Conservation (phyloP, 352 stramenopile species). For the Phytophthora boehmeriae region DNA sequence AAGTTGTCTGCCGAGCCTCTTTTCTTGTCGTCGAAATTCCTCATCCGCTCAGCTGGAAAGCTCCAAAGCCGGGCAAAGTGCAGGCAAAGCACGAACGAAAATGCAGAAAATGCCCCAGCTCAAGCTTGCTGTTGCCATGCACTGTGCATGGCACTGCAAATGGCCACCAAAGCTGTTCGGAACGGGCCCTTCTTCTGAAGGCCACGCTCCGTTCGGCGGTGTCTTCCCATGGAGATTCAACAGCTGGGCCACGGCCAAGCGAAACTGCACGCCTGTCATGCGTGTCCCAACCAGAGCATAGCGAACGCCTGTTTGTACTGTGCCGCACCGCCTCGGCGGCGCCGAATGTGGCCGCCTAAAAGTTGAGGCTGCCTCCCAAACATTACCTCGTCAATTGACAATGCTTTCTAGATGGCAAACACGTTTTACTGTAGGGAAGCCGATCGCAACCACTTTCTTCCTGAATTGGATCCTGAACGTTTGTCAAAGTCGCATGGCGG, state of each 20-base stretch:
- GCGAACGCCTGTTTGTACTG: neutral
- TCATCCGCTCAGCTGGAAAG: conserved; percentile 28
- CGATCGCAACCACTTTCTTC: neutral
- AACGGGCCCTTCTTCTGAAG: neutral
- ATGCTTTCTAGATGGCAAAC: too few relatives aligned
- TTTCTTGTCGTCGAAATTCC: conserved; percentile 4
- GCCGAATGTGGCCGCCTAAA: neutral
- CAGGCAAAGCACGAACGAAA: conserved; percentile 16
- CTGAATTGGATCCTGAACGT: neutral
- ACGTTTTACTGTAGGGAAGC: neutral
- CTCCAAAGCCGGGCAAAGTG: conserved; percentile 18
- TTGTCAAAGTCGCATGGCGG: conserved; percentile 7
- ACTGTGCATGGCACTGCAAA: conserved; percentile 8
- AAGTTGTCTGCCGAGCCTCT: neutral
- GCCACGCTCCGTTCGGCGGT: neutral
- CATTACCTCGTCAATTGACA: neutral
- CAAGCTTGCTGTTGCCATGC: conserved; percentile 1
- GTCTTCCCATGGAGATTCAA: conserved; percentile 29
- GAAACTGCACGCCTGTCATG: conserved; percentile 23
- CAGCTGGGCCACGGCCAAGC: conserved; percentile 21
- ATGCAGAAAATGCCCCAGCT: conserved; percentile 28
- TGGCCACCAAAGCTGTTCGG: neutral
- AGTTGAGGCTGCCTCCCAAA: neutral
- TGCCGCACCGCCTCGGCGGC: neutral
- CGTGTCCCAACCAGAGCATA: conserved; percentile 26